These are phyloP conservation scores for Paxillus rubicundulus DNA, from an alignment of 768 basidiomycete genomes.

Conservation along the genomic window DNA sequence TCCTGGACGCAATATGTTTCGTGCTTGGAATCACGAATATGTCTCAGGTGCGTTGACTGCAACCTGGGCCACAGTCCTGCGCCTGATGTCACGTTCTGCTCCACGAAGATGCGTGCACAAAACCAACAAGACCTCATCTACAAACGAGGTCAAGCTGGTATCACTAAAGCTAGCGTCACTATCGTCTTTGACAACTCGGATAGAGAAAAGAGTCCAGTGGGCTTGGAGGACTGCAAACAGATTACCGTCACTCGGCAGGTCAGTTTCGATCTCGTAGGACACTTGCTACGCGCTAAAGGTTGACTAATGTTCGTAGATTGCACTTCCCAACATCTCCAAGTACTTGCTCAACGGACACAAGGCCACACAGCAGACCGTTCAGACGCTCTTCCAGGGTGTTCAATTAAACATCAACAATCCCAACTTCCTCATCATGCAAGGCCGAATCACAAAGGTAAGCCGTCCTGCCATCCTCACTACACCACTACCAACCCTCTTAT, in stretches of 20 bases:
- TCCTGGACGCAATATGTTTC: constrained; percentile 98
- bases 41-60: constrained; percentile 58
- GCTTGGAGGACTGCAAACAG: constrained; percentile 75
- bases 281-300: neutral
- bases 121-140: constrained; percentile 99
- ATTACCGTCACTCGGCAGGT: constrained; percentile 98
- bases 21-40: constrained; percentile 97
- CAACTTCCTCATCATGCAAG: constrained; percentile 99
- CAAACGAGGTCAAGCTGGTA: constrained; percentile 96
- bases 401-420: constrained; percentile 99
- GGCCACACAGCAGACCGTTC: constrained; percentile 77
- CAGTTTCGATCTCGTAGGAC: constrained; percentile 15
- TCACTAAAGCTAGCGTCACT: constrained; percentile 96
- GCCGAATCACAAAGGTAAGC: constrained; percentile 92
- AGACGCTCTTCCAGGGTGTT: constrained; percentile 92
- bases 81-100: neutral
- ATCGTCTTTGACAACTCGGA: constrained; percentile 99
- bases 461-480: neutral
- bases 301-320: constrained; percentile 56
- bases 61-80: neutral
- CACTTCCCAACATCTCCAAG: constrained; percentile 89
- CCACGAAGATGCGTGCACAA: constrained; percentile 78
- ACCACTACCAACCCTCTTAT: neutral
- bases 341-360: constrained; percentile 97
- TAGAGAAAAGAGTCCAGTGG: constrained; percentile 75